Percentiles rank a stretch among this genome's conserved stretches.
These are phyloP conservation scores for Ramaria rubella DNA, from an alignment of 768 basidiomycete genomes.

Conservation along the genomic window DNA sequence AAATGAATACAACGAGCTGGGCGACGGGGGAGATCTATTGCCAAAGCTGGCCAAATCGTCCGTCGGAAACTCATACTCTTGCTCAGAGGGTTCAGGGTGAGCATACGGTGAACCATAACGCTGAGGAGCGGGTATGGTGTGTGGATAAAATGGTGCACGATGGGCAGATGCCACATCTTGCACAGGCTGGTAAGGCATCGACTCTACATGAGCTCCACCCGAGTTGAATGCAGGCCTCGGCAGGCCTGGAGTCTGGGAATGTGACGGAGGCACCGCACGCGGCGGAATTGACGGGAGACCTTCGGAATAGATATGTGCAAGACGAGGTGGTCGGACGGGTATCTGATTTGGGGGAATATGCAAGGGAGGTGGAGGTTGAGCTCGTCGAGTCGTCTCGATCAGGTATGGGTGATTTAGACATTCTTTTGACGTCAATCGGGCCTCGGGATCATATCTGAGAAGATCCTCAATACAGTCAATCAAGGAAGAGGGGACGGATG, in stretches of 20 bases:
- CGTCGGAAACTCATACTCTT: conserved; percentile 1
- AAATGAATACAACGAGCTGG: conserved; percentile 4
- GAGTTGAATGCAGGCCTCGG: conserved; percentile 31
- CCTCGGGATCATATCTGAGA: conserved; percentile 85
- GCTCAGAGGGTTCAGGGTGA: not conserved
- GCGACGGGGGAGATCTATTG: conserved; percentile 5
- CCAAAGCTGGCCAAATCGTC: conserved; percentile 6
- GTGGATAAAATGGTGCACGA: conserved; percentile 45
- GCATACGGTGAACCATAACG: not conserved
- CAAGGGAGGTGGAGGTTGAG: conserved; percentile 56
- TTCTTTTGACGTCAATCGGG: conserved; percentile 77
- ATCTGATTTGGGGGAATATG: conserved; percentile 23
- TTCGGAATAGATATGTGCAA: conserved; percentile 27
- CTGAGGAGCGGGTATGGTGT: not conserved
- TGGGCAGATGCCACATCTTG: conserved; percentile 42
- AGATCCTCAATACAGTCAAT: conserved; percentile 90
- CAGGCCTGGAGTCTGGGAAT: conserved; percentile 35
- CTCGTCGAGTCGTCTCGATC: conserved; percentile 64
- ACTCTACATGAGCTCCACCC: conserved; percentile 13
- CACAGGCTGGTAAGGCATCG: conserved; percentile 34
- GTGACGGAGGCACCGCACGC: conserved; percentile 41
- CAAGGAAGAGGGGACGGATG: conserved; percentile 67
- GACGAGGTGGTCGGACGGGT: conserved; percentile 18
- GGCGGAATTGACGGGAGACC: conserved; percentile 35
- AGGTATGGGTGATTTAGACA: conserved; percentile 90